Evolutionary conservation across 148 eudicot genomes (phyloP).

Genomic region (Chenopodium formosanum): DNA sequence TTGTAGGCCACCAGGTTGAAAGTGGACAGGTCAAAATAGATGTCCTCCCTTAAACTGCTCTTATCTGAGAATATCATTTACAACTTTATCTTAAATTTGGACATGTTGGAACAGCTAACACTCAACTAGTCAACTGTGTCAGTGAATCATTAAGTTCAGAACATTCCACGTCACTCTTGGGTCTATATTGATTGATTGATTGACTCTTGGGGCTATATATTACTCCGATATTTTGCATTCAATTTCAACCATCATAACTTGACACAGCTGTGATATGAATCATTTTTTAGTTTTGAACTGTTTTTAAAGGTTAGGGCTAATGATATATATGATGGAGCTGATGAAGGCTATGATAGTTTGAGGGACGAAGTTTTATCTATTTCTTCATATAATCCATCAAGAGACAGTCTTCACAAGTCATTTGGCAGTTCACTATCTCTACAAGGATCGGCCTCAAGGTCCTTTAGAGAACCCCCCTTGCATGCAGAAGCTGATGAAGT

Average conservation of each 20-base stretch:
- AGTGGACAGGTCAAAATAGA: not conserved
- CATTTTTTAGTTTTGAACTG: conserved; percentile 6
- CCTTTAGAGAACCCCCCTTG: conserved; percentile 59
- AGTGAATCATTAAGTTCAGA: not conserved
- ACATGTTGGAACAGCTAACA: not conserved
- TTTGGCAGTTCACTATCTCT: conserved; percentile 86
- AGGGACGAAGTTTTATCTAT: conserved; percentile 86
- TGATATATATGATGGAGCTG: conserved; percentile 75
- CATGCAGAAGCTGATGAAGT: conserved; percentile 84
- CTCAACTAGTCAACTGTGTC: not conserved
- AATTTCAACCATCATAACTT: not conserved
- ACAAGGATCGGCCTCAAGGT: conserved; percentile 68
- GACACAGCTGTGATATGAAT: not conserved
- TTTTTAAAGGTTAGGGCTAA: conserved; percentile 64
- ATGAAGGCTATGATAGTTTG: conserved; percentile 88
- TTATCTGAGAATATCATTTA: not conserved
- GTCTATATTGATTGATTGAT: not conserved
- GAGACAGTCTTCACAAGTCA: conserved; percentile 57
- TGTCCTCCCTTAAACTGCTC: not conserved
- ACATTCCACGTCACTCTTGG: not conserved
- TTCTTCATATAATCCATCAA: conserved; percentile 78
- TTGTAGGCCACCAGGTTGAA: not conserved
- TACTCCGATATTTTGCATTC: not conserved
- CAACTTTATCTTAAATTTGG: too few relatives aligned
- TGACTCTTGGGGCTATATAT: not conserved